A percentile compares a stretch with the other conserved stretches of the same genome.
Evolutionary conservation across 164 flowering plant genomes (phyloP).

Genomic region (Nelumbo lutea): DNA sequence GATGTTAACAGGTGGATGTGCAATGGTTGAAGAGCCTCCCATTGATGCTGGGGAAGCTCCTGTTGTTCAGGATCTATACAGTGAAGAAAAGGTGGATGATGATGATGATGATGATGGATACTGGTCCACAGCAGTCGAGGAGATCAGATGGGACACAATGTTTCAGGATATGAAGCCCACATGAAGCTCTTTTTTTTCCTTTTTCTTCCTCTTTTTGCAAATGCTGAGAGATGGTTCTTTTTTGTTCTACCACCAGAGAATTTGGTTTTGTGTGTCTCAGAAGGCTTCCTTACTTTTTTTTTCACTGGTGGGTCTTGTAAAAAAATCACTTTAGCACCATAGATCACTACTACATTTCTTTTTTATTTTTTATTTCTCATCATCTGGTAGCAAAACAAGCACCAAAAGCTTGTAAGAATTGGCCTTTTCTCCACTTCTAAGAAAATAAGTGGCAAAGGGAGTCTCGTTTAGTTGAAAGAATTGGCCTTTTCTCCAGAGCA

Average conservation of each 20-base stretch:
- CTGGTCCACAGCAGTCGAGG: conserved; percentile 22
- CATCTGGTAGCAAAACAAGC: conserved; percentile 1
- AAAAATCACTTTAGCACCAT: conserved; percentile 9
- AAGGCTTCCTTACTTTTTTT: conserved; percentile 6
- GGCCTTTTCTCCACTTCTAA: not conserved
- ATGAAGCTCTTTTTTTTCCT: conserved; percentile 22
- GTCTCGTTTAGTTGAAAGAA: not conserved
- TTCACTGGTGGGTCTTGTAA: conserved; percentile 26
- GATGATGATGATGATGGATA: conserved; percentile 20
- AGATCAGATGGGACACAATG: conserved; percentile 56
- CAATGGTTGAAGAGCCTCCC: conserved; percentile 18
- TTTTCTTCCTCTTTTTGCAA: not conserved
- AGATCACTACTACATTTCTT: conserved; percentile 16
- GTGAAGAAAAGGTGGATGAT: conserved; percentile 13
- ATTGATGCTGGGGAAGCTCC: conserved; percentile 23
- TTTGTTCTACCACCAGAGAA: conserved; percentile 6
- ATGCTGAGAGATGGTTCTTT: conserved; percentile 15
- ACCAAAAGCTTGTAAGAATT: conserved; percentile 1
- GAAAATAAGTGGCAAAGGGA: conserved; percentile 1
- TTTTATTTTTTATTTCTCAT: conserved; percentile 7
- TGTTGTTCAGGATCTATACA: not conserved
- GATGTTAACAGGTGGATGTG: conserved; percentile 48
- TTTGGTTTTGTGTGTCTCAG: not conserved
- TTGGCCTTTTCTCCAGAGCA: not conserved
- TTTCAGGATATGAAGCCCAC: conserved; percentile 78